Percentiles rank a stretch among this genome's conserved stretches.
phyloP scores from a whole-genome alignment of 2,329 filamentous ascomycete genomes.

The Fusarium buxicola region DNA sequence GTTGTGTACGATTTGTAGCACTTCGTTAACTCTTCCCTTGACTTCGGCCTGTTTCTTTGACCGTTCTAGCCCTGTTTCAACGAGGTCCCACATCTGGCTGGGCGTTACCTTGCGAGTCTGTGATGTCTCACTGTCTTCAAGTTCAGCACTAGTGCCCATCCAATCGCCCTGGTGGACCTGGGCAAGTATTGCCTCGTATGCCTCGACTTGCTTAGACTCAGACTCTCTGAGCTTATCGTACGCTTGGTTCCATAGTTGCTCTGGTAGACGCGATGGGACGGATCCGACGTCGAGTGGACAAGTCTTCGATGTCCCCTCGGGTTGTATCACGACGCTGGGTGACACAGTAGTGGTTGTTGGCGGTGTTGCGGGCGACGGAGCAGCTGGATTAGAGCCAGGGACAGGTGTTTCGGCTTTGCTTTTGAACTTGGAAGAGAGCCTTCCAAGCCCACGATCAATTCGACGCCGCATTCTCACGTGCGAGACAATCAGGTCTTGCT shows the following conservation, averaged over 20 bases:
- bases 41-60: neutral
- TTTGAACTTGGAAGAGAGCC: no score
- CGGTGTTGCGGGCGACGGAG: no score
- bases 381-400: no score
- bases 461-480: no score
- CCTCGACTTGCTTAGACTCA: slow-evolving; percentile 28
- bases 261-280: neutral
- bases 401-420: no score
- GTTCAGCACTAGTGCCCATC: no score
- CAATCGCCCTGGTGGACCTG: slow-evolving; percentile 8
- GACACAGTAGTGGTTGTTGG: no score
- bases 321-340: no score
- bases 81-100: slow-evolving; percentile 14
- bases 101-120: neutral
- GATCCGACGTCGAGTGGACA: no score
- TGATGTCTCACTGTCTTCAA: slow-evolving; percentile 1
- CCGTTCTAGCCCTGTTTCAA: slow-evolving; percentile 9
- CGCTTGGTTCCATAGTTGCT: slow-evolving; percentile 37
- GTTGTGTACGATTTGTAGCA: neutral
- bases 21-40: slow-evolving; percentile 5
- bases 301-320: no score
- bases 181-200: slow-evolving; percentile 38
- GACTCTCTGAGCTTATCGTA: slow-evolving; percentile 32
- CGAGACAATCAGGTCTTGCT: no score
- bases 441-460: no score